These are phyloP conservation scores for Ogataea salicorniae DNA, from an alignment of 805 yeast species.

Conservation along the genomic window DNA sequence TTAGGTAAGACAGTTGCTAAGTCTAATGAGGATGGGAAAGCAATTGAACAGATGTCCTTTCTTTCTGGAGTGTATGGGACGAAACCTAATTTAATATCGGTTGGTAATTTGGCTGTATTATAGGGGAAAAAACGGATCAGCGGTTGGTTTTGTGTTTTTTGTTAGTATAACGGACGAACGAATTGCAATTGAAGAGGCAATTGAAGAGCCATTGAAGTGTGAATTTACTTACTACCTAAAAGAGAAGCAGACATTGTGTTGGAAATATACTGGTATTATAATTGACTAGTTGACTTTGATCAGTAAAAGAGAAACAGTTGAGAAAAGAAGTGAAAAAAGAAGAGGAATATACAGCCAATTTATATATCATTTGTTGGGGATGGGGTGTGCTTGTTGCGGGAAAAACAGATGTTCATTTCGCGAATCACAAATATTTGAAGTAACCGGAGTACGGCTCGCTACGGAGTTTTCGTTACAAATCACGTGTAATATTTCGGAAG, in stretches of 20 bases:
- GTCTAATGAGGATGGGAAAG: constrained; percentile 34
- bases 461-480: no score
- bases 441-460: no score
- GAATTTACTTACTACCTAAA: constrained; percentile 5
- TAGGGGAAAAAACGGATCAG: no score
- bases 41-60: constrained; percentile 35
- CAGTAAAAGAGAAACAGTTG: not conserved
- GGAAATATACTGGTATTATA: not conserved
- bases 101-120: constrained; percentile 23
- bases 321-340: no score
- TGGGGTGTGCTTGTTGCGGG: no score
- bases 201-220: not conserved
- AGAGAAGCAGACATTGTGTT: constrained; percentile 1
- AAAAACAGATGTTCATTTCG: no score
- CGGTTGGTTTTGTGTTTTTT: not conserved
- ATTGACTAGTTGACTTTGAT: not conserved
- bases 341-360: no score
- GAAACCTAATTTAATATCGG: constrained; percentile 32
- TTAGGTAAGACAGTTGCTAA: constrained; percentile 33
- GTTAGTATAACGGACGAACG: constrained; percentile 4
- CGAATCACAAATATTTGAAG: no score
- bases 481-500: no score
- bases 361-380: no score
- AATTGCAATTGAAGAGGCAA: not conserved
- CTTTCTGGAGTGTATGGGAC: constrained; percentile 37